Base-by-base conservation (phyloP, 805 yeast genomes). In the Brettanomyces sp. region DNA sequence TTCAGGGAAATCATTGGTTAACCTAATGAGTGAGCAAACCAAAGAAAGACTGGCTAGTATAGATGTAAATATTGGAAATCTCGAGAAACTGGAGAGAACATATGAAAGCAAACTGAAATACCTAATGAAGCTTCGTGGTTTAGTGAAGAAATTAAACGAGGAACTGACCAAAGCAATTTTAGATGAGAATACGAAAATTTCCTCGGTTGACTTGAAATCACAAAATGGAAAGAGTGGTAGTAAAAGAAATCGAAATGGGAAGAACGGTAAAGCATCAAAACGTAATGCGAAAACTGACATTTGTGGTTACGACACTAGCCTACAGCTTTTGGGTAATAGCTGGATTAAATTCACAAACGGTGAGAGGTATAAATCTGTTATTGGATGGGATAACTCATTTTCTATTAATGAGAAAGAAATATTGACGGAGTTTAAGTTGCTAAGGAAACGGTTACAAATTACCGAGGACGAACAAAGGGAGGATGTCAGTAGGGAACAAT, bases 231-330 rank as follows among this genome's bases (percentile, higher is more conserved):
- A 39, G 25, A 7, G 30, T 44, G 45, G 23, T 54, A 48, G 47
- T 51, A 47, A 48, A 45, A 45, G 45, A 22, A 41, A 44, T 23
- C 36, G 46, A 24, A 52, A 43, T 42, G 56, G 53, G 42, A 18
- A n/a, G 8, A 30, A 51, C 5, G 56, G 52, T 32, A 53, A 53
- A 41, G 45, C 50, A 18, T 53, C 56, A 14, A 52, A 48, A 37
- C n/a, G 45, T 47, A 48, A 53, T 6, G 68, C 62, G 45, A 74
- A 67, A 46, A 47, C 69, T 24, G 82, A 78, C 37, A 60, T 79
- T 3, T 80, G 85, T 59, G 79, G 79, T 9, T 79, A 66, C 55
- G 76, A 77, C 47, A 25, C 47, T 5, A 39, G 47, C 13, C 45
- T 63, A 22, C 37, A 47, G n/a, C 40, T 55, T 6, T 36, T 42